Evolutionary conservation across 176 grass and related monocot genomes (phyloP), one percentile per base, ranked within the genome.

Genomic region (Aegilops sharonensis): DNA sequence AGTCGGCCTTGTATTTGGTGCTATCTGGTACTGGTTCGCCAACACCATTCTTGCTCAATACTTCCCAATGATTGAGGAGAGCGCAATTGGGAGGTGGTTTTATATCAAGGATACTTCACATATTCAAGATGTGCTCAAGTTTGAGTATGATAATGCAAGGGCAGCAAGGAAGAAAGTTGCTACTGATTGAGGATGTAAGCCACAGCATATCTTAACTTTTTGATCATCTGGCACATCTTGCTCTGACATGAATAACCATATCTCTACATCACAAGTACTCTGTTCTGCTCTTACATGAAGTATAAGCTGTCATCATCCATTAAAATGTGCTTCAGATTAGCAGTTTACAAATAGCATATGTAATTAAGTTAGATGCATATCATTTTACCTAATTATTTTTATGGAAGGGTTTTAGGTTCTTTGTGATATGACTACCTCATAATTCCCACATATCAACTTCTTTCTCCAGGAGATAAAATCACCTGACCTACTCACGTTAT

Each of bases 71-170:
- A 91, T 99, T 12, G 97, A 99, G 78, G 97, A 99, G 87, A 96
- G 90, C 30, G 80, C 89, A 40, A 83, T 96, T 11, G 97, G 90
- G 36, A 94, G 89, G 77, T 93, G 84, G 88, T 63, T 99, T 7
- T 99, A 94, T 77, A 91, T 99, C 61, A 99, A 99, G 85, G 97
- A 99, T 84, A 94, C 94, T 4, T 96, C 97, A 32, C 97, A 99
- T 68, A 94, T 99, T 83, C 94, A 83, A 24, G 87, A 99, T 82
- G 92, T 92, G 50, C 89, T 96, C 31, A 95, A 99, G 89, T 99
- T 96, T 64, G 97, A 99, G 85, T 99, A 99, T 77, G 94, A 99
- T 63, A 99, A 99, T 52, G 97, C 92, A 34, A 95, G 97, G 88
- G 92, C 94, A 62, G 97, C 94, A 65, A 80, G 92, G 82, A 96